Evolutionary conservation across 345 rosid species (phyloP), one percentile per base, ranked within the genome.

Genomic region (Rhodamnia rubescens): DNA sequence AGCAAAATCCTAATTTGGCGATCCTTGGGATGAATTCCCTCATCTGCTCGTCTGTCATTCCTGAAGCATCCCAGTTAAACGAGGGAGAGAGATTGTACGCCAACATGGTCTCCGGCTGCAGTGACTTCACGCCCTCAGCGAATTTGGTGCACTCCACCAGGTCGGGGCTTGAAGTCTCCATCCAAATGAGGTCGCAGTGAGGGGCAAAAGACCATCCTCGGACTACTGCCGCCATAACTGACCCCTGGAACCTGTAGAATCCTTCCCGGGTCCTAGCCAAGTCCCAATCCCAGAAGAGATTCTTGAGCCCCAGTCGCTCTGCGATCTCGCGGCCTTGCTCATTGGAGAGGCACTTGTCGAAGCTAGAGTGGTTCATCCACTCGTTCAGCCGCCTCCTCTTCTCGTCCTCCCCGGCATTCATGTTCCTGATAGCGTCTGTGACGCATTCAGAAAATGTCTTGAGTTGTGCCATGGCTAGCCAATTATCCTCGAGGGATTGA

Each of bases 211-310:
- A 97, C 94, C 96, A 88, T 6, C 99, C 98, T 9, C 97, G 98
- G 21, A 98, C 94, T 26, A 96, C 85, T 1, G 99, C 99, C 2
- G 98, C 98, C 88, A 51, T 81, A 2, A 95, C 99, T 1, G 98
- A 96, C 55, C 99, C 99, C 86, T 94, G 90, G 88, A 96, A 98
- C 86, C 99, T 88, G 83, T 98, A 96, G 86, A 98, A 96, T 57
- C 99, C 99, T 93, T 98, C 99, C 74, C 98, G 92, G 84, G 98
- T 94, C 89, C 99, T 89, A 0, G 99, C 95, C 87, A 98, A 88
- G 90, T 95, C 98, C 98, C 99, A 94, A 92, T 98, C 98, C 99
- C 98, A 98, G 91, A 94, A 98, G n/a, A 98, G 92, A 87, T 95
- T 92, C 5, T 90, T 89, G 47, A 94, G 88, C 20, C 98, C 99